Conservation (phyloP, 2,329 filamentous ascomycete species). For the Pestalotiopsis fici region DNA sequence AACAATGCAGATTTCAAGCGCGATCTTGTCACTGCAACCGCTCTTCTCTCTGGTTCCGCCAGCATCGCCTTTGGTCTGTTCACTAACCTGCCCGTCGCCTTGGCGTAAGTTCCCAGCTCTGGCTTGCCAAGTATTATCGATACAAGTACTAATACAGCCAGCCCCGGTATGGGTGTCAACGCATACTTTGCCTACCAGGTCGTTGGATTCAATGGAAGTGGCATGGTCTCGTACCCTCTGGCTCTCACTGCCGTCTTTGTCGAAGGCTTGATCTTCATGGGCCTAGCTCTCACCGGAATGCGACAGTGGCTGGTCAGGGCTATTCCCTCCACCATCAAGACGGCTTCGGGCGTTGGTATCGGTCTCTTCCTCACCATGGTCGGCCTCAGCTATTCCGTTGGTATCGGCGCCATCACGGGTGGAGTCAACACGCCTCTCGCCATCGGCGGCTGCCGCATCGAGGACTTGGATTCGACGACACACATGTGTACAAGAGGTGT, state of each 20-base stretch:
- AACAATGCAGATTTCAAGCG: slow-evolving; percentile 58
- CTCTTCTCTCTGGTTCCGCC: slow-evolving; percentile 75
- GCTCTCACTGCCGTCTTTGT: slow-evolving; percentile 66
- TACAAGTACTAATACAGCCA: slow-evolving; percentile 24
- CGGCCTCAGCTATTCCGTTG: slow-evolving; percentile 74
- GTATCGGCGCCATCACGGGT: slow-evolving; percentile 81
- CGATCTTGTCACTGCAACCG: slow-evolving; percentile 81
- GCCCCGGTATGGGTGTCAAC: slow-evolving; percentile 68
- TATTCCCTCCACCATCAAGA: slow-evolving; percentile 66
- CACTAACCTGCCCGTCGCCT: slow-evolving; percentile 77
- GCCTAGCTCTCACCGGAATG: slow-evolving; percentile 67
- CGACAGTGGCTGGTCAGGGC: slow-evolving; percentile 72
- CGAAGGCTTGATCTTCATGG: slow-evolving; percentile 65
- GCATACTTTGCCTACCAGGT: slow-evolving; percentile 70
- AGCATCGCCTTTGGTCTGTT: slow-evolving; percentile 78
- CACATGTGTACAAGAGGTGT: slow-evolving; percentile 58
- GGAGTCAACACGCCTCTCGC: slow-evolving; percentile 70
- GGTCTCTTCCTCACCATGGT: slow-evolving; percentile 66
- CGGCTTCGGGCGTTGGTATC: slow-evolving; percentile 65
- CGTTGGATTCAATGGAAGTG: slow-evolving; percentile 60
- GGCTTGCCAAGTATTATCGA: neutral
- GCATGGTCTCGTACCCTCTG: slow-evolving; percentile 57
- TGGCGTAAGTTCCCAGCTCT: slow-evolving; percentile 58
- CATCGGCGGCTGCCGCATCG: slow-evolving; percentile 70
- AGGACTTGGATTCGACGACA: slow-evolving; percentile 48